Evolutionary conservation across 371 early-diverging fungal species (phyloP).

Genomic region (Phascolomyces articulosus): DNA sequence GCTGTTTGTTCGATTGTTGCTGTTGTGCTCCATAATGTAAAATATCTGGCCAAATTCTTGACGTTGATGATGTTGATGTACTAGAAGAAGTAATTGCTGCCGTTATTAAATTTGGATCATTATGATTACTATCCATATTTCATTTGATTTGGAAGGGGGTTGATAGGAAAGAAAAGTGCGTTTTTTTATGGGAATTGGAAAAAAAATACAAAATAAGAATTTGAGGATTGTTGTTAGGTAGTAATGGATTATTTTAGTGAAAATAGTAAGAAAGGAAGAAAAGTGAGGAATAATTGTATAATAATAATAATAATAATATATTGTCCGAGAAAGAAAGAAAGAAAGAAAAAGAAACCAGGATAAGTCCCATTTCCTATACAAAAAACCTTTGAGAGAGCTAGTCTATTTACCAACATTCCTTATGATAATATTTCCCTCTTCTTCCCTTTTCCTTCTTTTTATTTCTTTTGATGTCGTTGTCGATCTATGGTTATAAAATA

Average conservation of each 20-base stretch:
- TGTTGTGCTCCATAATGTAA: background rate
- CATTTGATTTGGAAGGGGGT: background rate
- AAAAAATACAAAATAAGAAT: too few relatives aligned
- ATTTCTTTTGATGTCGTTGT: background rate
- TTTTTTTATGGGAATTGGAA: background rate
- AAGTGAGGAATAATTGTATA: background rate
- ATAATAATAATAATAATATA: background rate
- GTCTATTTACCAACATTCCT: constrained; percentile 7
- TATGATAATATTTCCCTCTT: background rate
- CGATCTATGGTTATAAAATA: constrained; percentile 1
- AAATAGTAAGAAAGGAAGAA: background rate
- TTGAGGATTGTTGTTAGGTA: too few relatives aligned
- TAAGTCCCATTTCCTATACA: too few relatives aligned
- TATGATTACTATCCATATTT: background rate
- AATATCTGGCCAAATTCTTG: constrained; percentile 8
- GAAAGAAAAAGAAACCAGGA: too few relatives aligned
- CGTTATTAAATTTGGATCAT: constrained; percentile 1
- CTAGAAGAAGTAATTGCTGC: background rate
- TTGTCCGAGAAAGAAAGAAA: background rate
- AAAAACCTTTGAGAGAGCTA: background rate
- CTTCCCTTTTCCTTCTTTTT: background rate
- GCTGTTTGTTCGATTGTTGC: constrained; percentile 7
- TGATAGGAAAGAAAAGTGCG: background rate
- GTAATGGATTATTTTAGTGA: background rate
- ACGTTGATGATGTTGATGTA: background rate